These are phyloP conservation scores for Suillus bovinus DNA, from an alignment of 768 basidiomycete species.

Conservation along the genomic window DNA sequence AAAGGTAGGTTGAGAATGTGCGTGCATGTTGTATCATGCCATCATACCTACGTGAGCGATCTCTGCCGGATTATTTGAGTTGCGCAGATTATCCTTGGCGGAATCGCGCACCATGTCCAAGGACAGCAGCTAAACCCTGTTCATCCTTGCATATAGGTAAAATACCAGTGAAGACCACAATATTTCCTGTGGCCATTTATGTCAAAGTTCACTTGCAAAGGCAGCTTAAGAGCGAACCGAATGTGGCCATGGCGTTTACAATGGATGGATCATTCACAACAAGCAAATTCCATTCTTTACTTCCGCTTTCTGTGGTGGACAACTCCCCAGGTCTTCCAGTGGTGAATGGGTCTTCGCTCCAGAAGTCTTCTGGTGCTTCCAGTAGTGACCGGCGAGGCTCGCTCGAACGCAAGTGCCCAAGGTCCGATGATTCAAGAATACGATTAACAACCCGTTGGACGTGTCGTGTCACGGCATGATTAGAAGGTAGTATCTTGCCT, in stretches of 20 bases:
- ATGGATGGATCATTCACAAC: constrained; percentile 73
- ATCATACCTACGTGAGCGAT: constrained; percentile 73
- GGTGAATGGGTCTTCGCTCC: constrained; percentile 22
- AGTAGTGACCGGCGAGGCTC: constrained; percentile 7
- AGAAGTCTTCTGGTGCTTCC: constrained; percentile 20
- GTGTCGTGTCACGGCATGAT: constrained; percentile 64
- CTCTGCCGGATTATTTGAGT: constrained; percentile 43
- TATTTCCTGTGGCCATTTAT: constrained; percentile 48
- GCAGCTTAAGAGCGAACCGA: constrained; percentile 43
- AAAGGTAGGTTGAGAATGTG: constrained; percentile 25
- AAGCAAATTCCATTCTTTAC: constrained; percentile 63
- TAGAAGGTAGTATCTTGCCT: constrained; percentile 57
- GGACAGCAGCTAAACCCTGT: constrained; percentile 78
- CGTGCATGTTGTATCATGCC: not conserved
- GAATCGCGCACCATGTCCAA: constrained; percentile 68
- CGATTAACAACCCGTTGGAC: constrained; percentile 69
- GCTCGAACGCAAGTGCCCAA: constrained; percentile 53
- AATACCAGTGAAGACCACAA: constrained; percentile 90
- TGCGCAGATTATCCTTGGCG: not conserved
- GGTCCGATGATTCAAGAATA: constrained; percentile 69
- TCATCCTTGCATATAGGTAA: constrained; percentile 76
- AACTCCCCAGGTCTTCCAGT: constrained; percentile 8
- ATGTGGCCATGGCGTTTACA: constrained; percentile 78
- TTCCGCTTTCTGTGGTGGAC: constrained; percentile 20
- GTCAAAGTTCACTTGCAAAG: not conserved